A percentile compares a stretch with the other conserved stretches of the same genome.
These are phyloP conservation scores for Larix kaempferi DNA, from an alignment of 75 land plant genomes.

Conservation along the genomic window DNA sequence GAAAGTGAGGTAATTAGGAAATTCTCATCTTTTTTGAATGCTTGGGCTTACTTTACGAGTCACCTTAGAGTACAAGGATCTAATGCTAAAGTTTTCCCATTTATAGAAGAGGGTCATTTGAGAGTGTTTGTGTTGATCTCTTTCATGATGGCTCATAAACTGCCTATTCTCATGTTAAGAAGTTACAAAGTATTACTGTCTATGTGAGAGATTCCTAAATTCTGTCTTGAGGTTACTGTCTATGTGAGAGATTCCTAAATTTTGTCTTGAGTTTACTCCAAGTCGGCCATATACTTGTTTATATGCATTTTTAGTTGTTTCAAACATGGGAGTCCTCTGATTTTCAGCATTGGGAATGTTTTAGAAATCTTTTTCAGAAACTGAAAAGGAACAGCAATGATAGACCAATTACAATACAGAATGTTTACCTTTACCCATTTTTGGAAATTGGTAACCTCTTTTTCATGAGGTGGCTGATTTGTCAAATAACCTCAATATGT, in stretches of 20 bases:
- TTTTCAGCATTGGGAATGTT: not conserved
- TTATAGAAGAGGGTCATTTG: not conserved
- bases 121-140: not conserved
- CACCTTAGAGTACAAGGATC: not conserved
- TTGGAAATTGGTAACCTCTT: not conserved
- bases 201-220: not conserved
- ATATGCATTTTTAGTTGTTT: not conserved
- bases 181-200: not conserved
- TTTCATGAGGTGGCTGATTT: not conserved
- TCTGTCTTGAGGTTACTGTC: not conserved
- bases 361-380: too few relatives aligned
- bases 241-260: not conserved
- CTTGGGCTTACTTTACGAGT: not conserved
- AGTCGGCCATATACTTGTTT: not conserved
- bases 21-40: not conserved
- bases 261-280: not conserved
- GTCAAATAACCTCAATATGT: not conserved
- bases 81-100: not conserved
- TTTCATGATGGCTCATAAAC: not conserved
- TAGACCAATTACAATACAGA: too few relatives aligned
- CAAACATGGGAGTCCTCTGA: not conserved
- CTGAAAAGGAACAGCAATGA: too few relatives aligned
- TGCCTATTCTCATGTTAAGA: not conserved
- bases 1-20: not conserved
- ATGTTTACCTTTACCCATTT: too few relatives aligned